A percentile compares a stretch with the other conserved stretches of the same genome.
Conservation (phyloP, 2,329 filamentous ascomycete species). For the Pseudogymnoascus sp. region DNA sequence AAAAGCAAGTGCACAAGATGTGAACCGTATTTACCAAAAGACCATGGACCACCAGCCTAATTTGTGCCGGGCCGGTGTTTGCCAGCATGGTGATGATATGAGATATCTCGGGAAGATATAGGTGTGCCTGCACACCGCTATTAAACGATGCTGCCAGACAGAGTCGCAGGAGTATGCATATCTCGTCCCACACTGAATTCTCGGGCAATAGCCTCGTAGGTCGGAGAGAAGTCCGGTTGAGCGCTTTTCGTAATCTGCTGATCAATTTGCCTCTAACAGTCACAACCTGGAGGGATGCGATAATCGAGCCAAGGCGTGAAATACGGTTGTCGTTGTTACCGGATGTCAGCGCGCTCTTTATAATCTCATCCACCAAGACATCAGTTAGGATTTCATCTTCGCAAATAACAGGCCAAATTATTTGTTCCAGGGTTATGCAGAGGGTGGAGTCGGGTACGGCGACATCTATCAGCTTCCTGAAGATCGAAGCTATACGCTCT, state of each 20-base stretch:
- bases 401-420: slow-evolving; percentile 57
- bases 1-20: slow-evolving; percentile 59
- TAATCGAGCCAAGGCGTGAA: slow-evolving; percentile 55
- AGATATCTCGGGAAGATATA: slow-evolving; percentile 63
- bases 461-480: slow-evolving; percentile 61
- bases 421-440: slow-evolving; percentile 54
- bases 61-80: slow-evolving; percentile 53
- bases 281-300: slow-evolving; percentile 56
- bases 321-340: slow-evolving; percentile 47
- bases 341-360: slow-evolving; percentile 53
- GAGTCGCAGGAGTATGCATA: slow-evolving; percentile 59
- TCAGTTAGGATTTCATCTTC: slow-evolving; percentile 60
- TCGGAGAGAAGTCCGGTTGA: slow-evolving; percentile 59
- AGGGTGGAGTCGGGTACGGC: slow-evolving; percentile 54
- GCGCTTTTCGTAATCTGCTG: slow-evolving; percentile 56
- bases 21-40: slow-evolving; percentile 61
- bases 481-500: slow-evolving; percentile 57
- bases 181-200: slow-evolving; percentile 62
- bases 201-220: slow-evolving; percentile 60
- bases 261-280: slow-evolving; percentile 60
- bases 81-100: slow-evolving; percentile 65
- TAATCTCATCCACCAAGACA: slow-evolving; percentile 59
- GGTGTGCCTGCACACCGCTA: slow-evolving; percentile 58
- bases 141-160: slow-evolving; percentile 62
- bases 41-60: slow-evolving; percentile 54